These are phyloP conservation scores for Aspergillus coremiiformis DNA, from an alignment of 495 filamentous ascomycete species.

Conservation along the genomic window DNA sequence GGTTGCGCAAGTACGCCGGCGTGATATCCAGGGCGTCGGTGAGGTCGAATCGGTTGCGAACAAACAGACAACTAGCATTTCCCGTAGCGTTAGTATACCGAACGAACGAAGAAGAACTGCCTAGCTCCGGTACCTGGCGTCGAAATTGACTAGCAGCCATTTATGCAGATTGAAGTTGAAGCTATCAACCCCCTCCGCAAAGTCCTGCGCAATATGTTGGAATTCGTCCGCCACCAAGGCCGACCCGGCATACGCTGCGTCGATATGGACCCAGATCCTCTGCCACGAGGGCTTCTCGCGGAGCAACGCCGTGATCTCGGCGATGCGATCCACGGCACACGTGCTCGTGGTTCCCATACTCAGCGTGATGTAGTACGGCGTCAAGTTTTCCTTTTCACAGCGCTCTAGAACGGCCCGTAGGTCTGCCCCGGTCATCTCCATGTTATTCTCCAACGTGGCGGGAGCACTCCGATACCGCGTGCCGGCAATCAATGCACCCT, in stretches of 20 bases:
- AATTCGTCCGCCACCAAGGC: constrained; percentile 76
- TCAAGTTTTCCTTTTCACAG: constrained; percentile 55
- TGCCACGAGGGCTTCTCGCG: constrained; percentile 50
- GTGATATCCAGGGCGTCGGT: constrained; percentile 74
- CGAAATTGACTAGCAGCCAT: constrained; percentile 93
- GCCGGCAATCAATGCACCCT: constrained; percentile 80
- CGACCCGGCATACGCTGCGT: constrained; percentile 89
- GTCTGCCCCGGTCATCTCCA: constrained; percentile 60
- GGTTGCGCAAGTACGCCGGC: constrained; percentile 74
- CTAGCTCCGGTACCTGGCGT: constrained; percentile 72
- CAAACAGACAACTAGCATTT: constrained; percentile 70
- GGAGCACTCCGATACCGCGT: constrained; percentile 65
- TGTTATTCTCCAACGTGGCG: constrained; percentile 52
- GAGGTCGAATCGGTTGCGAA: constrained; percentile 66
- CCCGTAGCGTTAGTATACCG: background rate
- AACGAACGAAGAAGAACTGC: no score
- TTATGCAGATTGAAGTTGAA: constrained; percentile 98
- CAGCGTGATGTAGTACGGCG: constrained; percentile 81
- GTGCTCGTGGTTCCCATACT: constrained; percentile 83
- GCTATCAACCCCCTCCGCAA: constrained; percentile 64
- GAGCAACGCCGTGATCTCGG: constrained; percentile 57
- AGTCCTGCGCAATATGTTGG: constrained; percentile 56
- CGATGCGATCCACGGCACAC: constrained; percentile 78
- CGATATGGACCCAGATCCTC: constrained; percentile 88
- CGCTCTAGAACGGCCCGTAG: constrained; percentile 55